Percentiles rank a stretch among this genome's conserved stretches.
These are phyloP conservation scores for Lachnellula subtilissima DNA, from an alignment of 2,329 filamentous ascomycete genomes.

Conservation along the genomic window DNA sequence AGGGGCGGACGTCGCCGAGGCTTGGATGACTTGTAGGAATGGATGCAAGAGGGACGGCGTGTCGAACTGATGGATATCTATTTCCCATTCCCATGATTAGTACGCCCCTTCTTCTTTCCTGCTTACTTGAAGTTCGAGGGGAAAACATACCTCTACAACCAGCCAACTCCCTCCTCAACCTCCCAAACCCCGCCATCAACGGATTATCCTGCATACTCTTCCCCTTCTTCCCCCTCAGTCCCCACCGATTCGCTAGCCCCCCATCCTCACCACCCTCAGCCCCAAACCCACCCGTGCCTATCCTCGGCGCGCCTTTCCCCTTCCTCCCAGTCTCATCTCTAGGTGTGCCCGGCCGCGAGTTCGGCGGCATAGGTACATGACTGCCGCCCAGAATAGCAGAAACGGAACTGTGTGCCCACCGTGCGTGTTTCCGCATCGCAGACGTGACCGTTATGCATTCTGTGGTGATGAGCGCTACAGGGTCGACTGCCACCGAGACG, in stretches of 20 bases:
- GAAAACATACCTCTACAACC: constrained; percentile 63
- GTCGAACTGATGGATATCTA: constrained; percentile 84
- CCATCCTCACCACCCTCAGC: constrained; percentile 47
- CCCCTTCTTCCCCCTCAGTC: constrained; percentile 86
- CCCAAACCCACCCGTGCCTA: constrained; percentile 15
- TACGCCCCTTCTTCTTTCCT: background rate
- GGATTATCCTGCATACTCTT: constrained; percentile 98
- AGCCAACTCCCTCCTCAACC: constrained; percentile 80
- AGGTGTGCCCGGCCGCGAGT: constrained; percentile 42
- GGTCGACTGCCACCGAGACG: constrained; percentile 79
- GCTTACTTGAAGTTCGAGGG: background rate
- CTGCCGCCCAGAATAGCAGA: constrained; percentile 86
- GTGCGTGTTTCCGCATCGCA: constrained; percentile 94
- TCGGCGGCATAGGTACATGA: constrained; percentile 41
- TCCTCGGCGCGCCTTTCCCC: constrained; percentile 16
- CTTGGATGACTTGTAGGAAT: constrained; percentile 93
- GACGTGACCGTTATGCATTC: constrained; percentile 99
- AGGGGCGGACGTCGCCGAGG: constrained; percentile 90
- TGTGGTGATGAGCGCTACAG: constrained; percentile 88
- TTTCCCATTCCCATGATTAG: constrained; percentile 25
- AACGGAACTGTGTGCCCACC: constrained; percentile 93
- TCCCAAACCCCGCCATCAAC: constrained; percentile 89
- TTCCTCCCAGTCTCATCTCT: constrained; percentile 25
- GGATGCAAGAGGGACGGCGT: constrained; percentile 84
- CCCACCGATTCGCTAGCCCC: constrained; percentile 79